Conservation (phyloP, 495 filamentous ascomycete species). For the Neurospora africana region DNA sequence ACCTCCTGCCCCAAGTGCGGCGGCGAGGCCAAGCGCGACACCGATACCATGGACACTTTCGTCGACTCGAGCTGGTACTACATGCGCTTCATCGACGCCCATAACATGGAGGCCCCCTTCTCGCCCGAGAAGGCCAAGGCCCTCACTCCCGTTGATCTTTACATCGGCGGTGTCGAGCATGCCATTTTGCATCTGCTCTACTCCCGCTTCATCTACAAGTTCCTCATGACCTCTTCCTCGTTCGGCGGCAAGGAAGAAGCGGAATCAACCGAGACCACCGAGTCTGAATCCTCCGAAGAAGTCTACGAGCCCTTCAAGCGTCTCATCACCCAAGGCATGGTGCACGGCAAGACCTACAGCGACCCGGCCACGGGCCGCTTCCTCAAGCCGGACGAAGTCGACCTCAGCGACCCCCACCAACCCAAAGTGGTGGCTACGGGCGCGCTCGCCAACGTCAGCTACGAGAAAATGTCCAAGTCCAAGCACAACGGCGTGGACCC, state of each 20-base stretch:
- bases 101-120: constrained; percentile 52
- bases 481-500: constrained; percentile 93
- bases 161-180: constrained; percentile 82
- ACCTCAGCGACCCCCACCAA: constrained; percentile 43
- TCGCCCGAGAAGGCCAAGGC: constrained; percentile 42
- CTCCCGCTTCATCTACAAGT: constrained; percentile 83
- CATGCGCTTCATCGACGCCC: constrained; percentile 62
- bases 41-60: constrained; percentile 94
- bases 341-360: constrained; percentile 73
- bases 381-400: constrained; percentile 67
- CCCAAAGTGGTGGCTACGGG: constrained; percentile 52
- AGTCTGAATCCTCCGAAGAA: not conserved
- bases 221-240: constrained; percentile 50
- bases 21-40: constrained; percentile 64
- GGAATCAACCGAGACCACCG: constrained; percentile 18
- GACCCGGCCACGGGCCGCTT: constrained; percentile 68
- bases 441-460: constrained; percentile 48
- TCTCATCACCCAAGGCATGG: constrained; percentile 84
- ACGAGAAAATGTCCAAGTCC: constrained; percentile 94
- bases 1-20: constrained; percentile 65
- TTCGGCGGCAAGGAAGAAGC: constrained; percentile 9
- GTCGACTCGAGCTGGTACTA: constrained; percentile 93
- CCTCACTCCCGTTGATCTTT: constrained; percentile 65
- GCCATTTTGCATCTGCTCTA: constrained; percentile 90
- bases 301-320: constrained; percentile 63